A percentile compares a stretch with the other conserved stretches of the same genome.
These are phyloP conservation scores for Psilocybe sp. DNA, from an alignment of 768 basidiomycete species.

Conservation along the genomic window DNA sequence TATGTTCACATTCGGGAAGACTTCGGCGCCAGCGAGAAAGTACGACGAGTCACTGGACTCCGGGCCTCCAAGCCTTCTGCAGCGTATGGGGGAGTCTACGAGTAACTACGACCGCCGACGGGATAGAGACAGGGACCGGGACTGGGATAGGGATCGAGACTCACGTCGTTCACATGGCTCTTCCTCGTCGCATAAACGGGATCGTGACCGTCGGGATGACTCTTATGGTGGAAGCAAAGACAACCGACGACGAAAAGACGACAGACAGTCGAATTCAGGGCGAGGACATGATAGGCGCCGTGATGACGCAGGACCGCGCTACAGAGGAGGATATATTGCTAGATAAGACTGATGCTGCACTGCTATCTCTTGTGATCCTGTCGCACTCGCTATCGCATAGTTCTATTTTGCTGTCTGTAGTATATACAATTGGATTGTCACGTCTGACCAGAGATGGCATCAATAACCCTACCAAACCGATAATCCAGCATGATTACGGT, in stretches of 20 bases:
- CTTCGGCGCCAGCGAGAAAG: conserved; percentile 24
- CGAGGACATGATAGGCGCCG: conserved; percentile 7
- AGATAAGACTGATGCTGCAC: conserved; percentile 20
- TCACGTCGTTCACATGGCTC: neutral
- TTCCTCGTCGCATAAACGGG: no score
- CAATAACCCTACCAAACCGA: no score
- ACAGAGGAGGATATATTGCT: conserved; percentile 43
- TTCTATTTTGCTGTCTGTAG: no score
- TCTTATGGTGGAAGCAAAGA: conserved; percentile 9
- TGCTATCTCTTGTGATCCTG: no score
- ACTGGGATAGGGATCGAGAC: conserved; percentile 11
- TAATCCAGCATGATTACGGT: no score
- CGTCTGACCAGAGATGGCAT: no score
- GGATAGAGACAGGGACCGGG: conserved; percentile 12
- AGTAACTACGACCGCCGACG: neutral
- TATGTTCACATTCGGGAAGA: conserved; percentile 34
- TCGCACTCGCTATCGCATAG: no score
- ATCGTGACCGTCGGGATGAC: neutral
- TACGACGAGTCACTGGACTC: conserved; percentile 17
- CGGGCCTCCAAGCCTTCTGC: conserved; percentile 28
- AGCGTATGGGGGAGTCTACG: conserved; percentile 24
- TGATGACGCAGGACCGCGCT: conserved; percentile 40
- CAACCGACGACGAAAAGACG: conserved; percentile 8
- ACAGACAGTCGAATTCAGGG: conserved; percentile 4
- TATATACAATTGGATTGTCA: no score